These are phyloP conservation scores for Xanthoconium separans DNA, from an alignment of 1,284 basidiomycete species.

Conservation along the genomic window DNA sequence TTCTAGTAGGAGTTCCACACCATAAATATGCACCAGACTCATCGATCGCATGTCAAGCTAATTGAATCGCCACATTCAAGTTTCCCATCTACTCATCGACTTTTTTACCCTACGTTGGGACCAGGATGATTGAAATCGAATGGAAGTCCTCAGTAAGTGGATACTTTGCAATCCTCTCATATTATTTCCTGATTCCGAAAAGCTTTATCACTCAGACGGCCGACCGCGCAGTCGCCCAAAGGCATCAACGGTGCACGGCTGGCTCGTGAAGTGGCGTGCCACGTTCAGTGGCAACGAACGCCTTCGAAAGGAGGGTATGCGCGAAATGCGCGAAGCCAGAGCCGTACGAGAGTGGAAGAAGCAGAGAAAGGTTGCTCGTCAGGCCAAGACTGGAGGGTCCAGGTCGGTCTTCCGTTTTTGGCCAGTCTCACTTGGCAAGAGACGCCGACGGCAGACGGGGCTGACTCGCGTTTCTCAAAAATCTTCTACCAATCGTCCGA, in stretches of 20 bases:
- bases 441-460: slow-evolving; percentile 7
- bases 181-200: slow-evolving; percentile 7
- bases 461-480: slow-evolving; percentile 8
- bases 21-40: slow-evolving; percentile 26
- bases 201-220: slow-evolving; percentile 50
- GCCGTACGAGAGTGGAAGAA: slow-evolving; percentile 25
- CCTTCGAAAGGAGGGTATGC: slow-evolving; percentile 46
- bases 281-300: slow-evolving; percentile 65
- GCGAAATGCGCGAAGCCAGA: slow-evolving; percentile 58
- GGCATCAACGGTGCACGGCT: slow-evolving; percentile 69
- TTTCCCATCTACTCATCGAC: slow-evolving; percentile 6
- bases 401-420: slow-evolving; percentile 15
- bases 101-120: not conserved
- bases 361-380: slow-evolving; percentile 23
- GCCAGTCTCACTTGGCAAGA: slow-evolving; percentile 19
- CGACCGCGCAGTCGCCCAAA: slow-evolving; percentile 48
- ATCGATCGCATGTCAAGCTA: not conserved
- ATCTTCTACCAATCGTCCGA: slow-evolving; percentile 12
- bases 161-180: slow-evolving; percentile 4
- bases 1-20: not conserved
- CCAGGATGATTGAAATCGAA: slow-evolving; percentile 37
- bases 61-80: slow-evolving; percentile 7
- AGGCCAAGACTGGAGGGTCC: slow-evolving; percentile 15
- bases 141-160: slow-evolving; percentile 40
- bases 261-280: slow-evolving; percentile 76